Evolutionary conservation across 140 eudicot species (phyloP), one percentile per base, ranked within the genome.

Genomic region (Bidens hawaiensis): DNA sequence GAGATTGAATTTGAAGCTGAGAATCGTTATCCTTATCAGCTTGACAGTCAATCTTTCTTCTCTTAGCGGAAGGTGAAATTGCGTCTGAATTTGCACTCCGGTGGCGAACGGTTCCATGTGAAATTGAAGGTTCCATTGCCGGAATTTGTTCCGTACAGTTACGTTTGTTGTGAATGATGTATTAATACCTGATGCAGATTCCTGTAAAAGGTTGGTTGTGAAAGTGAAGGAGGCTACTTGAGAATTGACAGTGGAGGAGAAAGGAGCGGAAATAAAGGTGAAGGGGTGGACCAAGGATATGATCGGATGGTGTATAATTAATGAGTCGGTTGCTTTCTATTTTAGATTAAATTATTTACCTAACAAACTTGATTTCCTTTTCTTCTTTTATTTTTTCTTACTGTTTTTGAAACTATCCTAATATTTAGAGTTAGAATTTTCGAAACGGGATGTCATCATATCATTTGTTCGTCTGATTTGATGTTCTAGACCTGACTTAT

Each of bases 261-360:
- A 60, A 60, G 42, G 66, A 53, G 79, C 8, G 76, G 62, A 60
- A 45, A 70, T 67, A 27, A 76, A 53, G 82, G 85, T 41, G n/a
- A 45, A 16, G 56, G 61, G 62, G 57, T 25, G n/a, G n/a, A n/a
- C n/a, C n/a, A n/a, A n/a, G 60, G 78, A 65, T 66, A 63, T 62
- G 69, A 80, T 77, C 84, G 65, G 66, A 83, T 79, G 86, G 90
- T 60, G 73, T 74, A 70, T 43, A 80, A 40, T 66, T n/a, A 70
- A 64, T 19, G 41, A 27, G 6, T n/a, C n/a, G n/a, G n/a, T n/a
- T n/a, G n/a, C n/a, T n/a, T n/a, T n/a, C n/a, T n/a, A n/a, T n/a
- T n/a, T n/a, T n/a, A n/a, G n/a, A n/a, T n/a, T n/a, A n/a, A n/a
- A n/a, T n/a, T n/a, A n/a, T n/a, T n/a, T n/a, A n/a, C n/a, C n/a